These are phyloP conservation scores for Lenwebbia sp. DNA, from an alignment of 345 rosid genomes.

Conservation along the genomic window DNA sequence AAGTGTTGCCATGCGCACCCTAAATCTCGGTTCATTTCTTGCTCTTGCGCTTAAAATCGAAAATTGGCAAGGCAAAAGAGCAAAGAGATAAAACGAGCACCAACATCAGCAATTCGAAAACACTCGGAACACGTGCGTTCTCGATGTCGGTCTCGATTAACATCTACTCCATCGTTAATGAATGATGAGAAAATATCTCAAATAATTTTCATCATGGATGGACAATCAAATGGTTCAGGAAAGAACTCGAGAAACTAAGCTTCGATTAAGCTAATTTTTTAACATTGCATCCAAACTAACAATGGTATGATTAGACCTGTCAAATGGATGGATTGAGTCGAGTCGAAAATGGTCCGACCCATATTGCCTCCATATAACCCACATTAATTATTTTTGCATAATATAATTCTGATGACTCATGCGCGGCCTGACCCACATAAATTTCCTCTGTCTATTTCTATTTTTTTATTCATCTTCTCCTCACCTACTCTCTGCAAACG, in stretches of 20 bases:
- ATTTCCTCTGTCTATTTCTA: too few species aligned
- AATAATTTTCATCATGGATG: neutral
- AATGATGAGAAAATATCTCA: neutral
- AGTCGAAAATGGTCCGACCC: too few species aligned
- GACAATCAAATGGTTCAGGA: neutral
- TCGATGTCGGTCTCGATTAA: neutral
- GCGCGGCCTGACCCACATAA: too few species aligned
- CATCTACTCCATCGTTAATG: neutral
- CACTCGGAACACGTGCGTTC: neutral
- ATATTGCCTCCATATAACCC: neutral
- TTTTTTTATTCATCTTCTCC: too few species aligned
- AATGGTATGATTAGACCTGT: neutral
- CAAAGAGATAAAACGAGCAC: neutral
- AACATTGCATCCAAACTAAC: neutral
- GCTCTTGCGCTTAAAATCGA: neutral
- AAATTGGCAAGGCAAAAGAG: neutral
- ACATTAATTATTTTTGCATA: neutral
- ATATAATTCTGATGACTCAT: too few species aligned
- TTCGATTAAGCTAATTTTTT: neutral
- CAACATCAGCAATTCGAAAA: neutral
- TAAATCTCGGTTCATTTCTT: neutral
- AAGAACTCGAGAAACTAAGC: neutral
- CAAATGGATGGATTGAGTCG: neutral
- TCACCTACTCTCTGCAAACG: too few species aligned
- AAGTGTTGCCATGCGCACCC: too few species aligned